A percentile compares a stretch with the other conserved stretches of the same genome.
phyloP scores from a whole-genome alignment of 225 moss, liverwort and hornwort genomes.

The Takakia lepidozioides region DNA sequence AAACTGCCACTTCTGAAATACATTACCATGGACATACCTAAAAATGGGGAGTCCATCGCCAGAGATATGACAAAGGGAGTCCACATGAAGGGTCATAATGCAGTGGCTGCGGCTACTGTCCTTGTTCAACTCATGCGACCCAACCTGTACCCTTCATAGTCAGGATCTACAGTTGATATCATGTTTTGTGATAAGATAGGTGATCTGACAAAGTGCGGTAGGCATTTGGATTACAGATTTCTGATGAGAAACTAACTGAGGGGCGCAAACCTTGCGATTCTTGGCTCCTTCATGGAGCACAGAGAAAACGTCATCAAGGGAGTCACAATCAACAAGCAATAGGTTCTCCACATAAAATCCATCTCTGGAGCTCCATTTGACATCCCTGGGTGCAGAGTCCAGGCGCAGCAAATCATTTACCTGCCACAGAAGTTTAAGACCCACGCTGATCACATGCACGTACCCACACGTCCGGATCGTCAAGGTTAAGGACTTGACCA shows the following conservation, averaged over 20 bases:
- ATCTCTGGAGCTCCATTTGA: slow-evolving; percentile 89
- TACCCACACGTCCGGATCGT: too few species aligned
- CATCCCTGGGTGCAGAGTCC: slow-evolving; percentile 74
- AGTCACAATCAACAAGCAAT: slow-evolving; percentile 81
- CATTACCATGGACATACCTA: too few species aligned
- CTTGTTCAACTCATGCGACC: slow-evolving; percentile 93
- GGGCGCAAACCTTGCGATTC: slow-evolving; percentile 89
- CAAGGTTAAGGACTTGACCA: too few species aligned
- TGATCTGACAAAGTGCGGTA: too few species aligned
- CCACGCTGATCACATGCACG: too few species aligned
- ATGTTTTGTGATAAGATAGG: too few species aligned
- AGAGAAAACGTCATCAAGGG: slow-evolving; percentile 75
- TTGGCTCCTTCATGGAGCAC: slow-evolving; percentile 74
- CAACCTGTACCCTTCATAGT: slow-evolving; percentile 69
- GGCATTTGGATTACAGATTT: too few species aligned
- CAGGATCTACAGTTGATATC: too few species aligned
- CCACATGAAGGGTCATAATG: slow-evolving; percentile 90
- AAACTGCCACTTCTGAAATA: too few species aligned
- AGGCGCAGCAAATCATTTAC: slow-evolving; percentile 85
- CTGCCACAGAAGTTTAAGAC: too few species aligned
- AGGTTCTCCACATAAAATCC: slow-evolving; percentile 88
- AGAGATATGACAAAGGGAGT: slow-evolving; percentile 46
- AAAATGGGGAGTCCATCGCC: slow-evolving; percentile 52
- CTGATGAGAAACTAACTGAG: too few species aligned
- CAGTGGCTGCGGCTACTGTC: slow-evolving; percentile 96